A percentile compares a stretch with the other conserved stretches of the same genome.
These are phyloP conservation scores for Musa acuminata DNA, from an alignment of 176 grass and related monocot species.

Conservation along the genomic window DNA sequence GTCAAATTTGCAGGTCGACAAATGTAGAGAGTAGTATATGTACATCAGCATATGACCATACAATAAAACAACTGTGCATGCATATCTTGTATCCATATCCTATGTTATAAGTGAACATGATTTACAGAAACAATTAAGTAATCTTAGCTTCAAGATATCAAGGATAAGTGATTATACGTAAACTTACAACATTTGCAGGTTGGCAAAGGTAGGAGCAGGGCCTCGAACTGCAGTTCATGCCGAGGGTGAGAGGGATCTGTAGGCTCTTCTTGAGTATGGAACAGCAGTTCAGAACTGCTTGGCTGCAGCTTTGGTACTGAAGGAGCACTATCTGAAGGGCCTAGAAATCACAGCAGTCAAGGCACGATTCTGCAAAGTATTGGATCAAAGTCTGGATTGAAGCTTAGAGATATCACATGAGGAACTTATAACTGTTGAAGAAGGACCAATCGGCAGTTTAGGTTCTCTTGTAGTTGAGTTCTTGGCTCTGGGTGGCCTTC, in stretches of 20 bases:
- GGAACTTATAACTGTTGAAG: constrained; percentile 87
- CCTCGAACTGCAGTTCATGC: constrained; percentile 19
- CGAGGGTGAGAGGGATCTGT: constrained; percentile 56
- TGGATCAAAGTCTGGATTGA: constrained; percentile 72
- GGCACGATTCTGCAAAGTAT: constrained; percentile 88
- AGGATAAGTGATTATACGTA: neutral
- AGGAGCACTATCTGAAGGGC: constrained; percentile 24
- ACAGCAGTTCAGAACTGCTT: constrained; percentile 83
- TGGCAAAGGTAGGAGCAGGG: constrained; percentile 47
- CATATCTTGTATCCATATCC: no score
- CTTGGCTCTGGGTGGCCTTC: constrained; percentile 77
- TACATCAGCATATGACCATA: no score
- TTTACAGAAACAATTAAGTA: no score
- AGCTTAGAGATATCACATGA: constrained; percentile 75
- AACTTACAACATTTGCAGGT: constrained; percentile 28
- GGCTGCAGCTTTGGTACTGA: constrained; percentile 45
- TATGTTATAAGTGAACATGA: no score
- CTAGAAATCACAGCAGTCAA: constrained; percentile 75
- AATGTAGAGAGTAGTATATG: no score
- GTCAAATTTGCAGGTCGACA: no score
- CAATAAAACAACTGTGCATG: no score
- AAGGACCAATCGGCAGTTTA: constrained; percentile 94
- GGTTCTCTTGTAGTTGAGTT: constrained; percentile 92
- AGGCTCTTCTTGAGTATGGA: constrained; percentile 84
- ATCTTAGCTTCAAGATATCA: no score